These are phyloP conservation scores for Lathyrus tuberosus DNA, from an alignment of 306 rosid genomes.

Conservation along the genomic window DNA sequence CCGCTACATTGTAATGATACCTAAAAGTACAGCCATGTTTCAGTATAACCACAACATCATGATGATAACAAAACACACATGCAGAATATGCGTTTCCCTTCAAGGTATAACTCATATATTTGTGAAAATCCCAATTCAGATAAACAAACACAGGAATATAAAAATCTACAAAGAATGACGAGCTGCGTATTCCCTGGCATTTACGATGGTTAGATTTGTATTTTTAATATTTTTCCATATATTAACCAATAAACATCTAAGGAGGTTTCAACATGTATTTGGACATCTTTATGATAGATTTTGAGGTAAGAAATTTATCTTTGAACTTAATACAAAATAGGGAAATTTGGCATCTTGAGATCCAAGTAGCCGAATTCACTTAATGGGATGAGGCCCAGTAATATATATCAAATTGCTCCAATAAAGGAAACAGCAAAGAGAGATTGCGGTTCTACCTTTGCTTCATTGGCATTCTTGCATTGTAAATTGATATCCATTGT, in stretches of 20 bases:
- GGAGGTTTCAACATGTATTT: background rate
- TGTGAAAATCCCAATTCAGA: slow-evolving; percentile 10
- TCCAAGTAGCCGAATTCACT: background rate
- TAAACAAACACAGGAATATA: background rate
- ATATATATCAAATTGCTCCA: background rate
- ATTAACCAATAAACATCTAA: background rate
- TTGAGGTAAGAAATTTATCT: background rate
- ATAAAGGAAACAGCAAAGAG: slow-evolving; percentile 19
- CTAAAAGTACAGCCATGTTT: slow-evolving; percentile 45
- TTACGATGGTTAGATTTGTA: background rate
- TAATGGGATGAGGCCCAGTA: background rate
- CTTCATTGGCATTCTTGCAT: slow-evolving; percentile 93
- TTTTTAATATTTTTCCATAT: slow-evolving; percentile 3
- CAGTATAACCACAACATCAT: slow-evolving; percentile 30
- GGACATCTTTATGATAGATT: background rate
- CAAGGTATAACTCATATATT: slow-evolving; percentile 10
- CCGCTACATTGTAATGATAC: slow-evolving; percentile 96
- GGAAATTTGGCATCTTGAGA: background rate
- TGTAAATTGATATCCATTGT: slow-evolving; percentile 95
- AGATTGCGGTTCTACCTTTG: slow-evolving; percentile 64
- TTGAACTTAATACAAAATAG: slow-evolving; percentile 3
- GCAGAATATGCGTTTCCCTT: slow-evolving; percentile 10
- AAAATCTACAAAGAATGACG: background rate
- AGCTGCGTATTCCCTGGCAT: background rate
- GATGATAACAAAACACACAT: slow-evolving; percentile 43